Percentiles rank a stretch among this genome's conserved stretches.
phyloP scores from a whole-genome alignment of 768 basidiomycete genomes.

The Strobilomyces echinocephalus region DNA sequence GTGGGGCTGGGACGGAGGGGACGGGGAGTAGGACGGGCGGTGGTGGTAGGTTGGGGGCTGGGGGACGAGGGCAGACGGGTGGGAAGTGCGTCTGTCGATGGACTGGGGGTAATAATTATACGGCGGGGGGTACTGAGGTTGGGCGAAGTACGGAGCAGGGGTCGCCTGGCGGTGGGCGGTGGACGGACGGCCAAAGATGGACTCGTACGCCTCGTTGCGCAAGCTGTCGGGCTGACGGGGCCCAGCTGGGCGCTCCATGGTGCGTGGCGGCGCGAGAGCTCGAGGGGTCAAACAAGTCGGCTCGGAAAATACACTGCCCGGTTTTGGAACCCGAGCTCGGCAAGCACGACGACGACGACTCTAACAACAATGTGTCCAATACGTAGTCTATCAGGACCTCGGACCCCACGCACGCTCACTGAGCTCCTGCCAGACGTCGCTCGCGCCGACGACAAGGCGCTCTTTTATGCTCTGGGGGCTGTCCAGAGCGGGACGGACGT shows the following conservation, averaged over 20 bases:
- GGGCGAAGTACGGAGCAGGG: constrained; percentile 11
- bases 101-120: constrained; percentile 38
- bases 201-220: constrained; percentile 77
- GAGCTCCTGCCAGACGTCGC: constrained; percentile 58
- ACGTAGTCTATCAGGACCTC: constrained; percentile 8
- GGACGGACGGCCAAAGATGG: constrained; percentile 80
- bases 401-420: constrained; percentile 27
- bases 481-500: constrained; percentile 94
- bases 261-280: constrained; percentile 1
- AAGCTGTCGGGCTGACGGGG: constrained; percentile 59
- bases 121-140: constrained; percentile 32
- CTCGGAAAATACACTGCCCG: constrained; percentile 14
- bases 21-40: constrained; percentile 33
- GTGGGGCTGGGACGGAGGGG: constrained; percentile 26
- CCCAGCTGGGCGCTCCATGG: constrained; percentile 54
- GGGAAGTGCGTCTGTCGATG: constrained; percentile 47
- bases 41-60: constrained; percentile 22
- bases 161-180: constrained; percentile 39
- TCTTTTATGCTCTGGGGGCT: constrained; percentile 71
- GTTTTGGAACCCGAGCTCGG: constrained; percentile 19
- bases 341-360: background rate
- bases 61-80: constrained; percentile 36
- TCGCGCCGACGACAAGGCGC: constrained; percentile 64
- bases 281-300: constrained; percentile 1
- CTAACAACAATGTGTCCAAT: too few relatives aligned